These are phyloP conservation scores for Primulina huaijiensis DNA, from an alignment of 257 asterid species.

Conservation along the genomic window DNA sequence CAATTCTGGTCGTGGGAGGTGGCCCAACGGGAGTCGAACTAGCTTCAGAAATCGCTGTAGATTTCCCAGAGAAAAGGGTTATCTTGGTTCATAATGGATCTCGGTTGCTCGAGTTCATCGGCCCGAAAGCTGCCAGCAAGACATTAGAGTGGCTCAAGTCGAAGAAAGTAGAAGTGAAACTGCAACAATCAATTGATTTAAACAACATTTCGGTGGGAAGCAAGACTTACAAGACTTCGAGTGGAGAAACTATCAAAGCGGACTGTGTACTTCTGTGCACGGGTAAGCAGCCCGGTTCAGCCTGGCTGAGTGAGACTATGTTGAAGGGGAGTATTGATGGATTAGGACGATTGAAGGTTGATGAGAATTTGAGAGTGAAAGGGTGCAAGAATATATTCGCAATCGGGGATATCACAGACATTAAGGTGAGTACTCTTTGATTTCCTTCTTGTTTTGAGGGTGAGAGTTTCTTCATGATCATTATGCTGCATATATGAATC, in stretches of 20 bases:
- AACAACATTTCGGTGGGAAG: constrained; percentile 37
- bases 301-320: constrained; percentile 55
- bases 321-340: constrained; percentile 48
- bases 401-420: constrained; percentile 75
- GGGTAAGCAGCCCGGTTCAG: constrained; percentile 65
- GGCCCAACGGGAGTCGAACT: constrained; percentile 87
- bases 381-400: constrained; percentile 64
- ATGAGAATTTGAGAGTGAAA: constrained; percentile 62
- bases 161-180: constrained; percentile 62
- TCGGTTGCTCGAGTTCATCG: constrained; percentile 75
- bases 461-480: neutral
- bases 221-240: constrained; percentile 45
- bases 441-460: neutral
- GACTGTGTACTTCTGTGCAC: constrained; percentile 71
- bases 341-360: constrained; percentile 68
- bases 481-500: neutral
- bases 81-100: constrained; percentile 65
- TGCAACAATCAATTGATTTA: constrained; percentile 52
- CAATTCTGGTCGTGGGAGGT: constrained; percentile 72
- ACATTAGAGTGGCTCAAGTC: constrained; percentile 66
- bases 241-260: constrained; percentile 59
- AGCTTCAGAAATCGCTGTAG: constrained; percentile 79
- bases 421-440: constrained; percentile 43
- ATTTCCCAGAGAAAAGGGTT: constrained; percentile 57
- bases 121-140: constrained; percentile 67